phyloP scores from a whole-genome alignment of 2,329 filamentous ascomycete species.

The Neopestalotiopsis rosae region DNA sequence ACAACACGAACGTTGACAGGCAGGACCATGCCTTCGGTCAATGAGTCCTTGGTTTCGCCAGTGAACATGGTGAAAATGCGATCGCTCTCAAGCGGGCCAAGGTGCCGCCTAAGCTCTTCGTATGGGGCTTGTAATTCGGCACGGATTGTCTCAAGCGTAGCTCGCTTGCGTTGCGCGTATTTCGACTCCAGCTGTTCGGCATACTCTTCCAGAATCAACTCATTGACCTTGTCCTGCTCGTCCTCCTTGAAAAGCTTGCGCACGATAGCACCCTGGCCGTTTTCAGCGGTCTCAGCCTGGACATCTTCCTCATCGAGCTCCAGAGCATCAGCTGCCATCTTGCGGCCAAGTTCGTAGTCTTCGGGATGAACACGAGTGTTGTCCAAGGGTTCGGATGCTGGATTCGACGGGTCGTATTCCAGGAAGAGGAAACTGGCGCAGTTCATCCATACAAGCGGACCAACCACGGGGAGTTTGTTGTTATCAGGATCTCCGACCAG shows the following conservation, averaged over 20 bases:
- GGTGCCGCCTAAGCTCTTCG: constrained; percentile 88
- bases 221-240: constrained; percentile 92
- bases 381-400: constrained; percentile 88
- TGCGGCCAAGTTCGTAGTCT: constrained; percentile 96
- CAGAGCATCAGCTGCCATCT: constrained; percentile 96
- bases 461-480: constrained; percentile 79
- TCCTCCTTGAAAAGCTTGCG: constrained; percentile 95
- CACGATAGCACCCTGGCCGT: constrained; percentile 87
- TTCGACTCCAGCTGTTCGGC: constrained; percentile 93
- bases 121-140: constrained; percentile 92
- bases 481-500: constrained; percentile 87
- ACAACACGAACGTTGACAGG: constrained; percentile 87
- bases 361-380: constrained; percentile 97
- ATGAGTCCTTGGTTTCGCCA: constrained; percentile 84
- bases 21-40: constrained; percentile 90
- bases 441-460: constrained; percentile 92
- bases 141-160: constrained; percentile 94
- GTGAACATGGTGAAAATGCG: constrained; percentile 97
- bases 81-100: constrained; percentile 70
- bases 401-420: constrained; percentile 81
- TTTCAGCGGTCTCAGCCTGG: constrained; percentile 90
- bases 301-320: constrained; percentile 98
- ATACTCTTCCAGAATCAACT: constrained; percentile 95
- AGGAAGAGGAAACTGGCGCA: constrained; percentile 95
- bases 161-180: constrained; percentile 92